phyloP scores from a whole-genome alignment of 495 filamentous ascomycete species.

The Trichoderma asperelloides region DNA sequence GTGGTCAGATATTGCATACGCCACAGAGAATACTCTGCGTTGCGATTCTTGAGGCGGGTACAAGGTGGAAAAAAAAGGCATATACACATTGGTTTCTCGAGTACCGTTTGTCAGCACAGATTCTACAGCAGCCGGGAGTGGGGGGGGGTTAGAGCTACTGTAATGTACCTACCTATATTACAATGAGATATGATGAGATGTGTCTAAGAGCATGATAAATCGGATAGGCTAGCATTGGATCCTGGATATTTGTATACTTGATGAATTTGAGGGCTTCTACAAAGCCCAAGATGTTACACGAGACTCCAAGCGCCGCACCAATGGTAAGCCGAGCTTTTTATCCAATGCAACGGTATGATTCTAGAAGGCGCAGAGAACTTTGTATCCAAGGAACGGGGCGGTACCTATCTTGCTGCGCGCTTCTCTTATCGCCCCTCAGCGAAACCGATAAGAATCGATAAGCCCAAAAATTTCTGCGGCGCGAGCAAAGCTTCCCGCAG shows the following conservation, averaged over 20 bases:
- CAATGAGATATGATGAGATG: too few relatives aligned
- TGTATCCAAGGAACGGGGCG: background rate
- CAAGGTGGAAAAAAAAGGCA: too few relatives aligned
- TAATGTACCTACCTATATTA: too few relatives aligned
- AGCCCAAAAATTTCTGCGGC: conserved; percentile 7
- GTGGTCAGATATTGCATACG: too few relatives aligned
- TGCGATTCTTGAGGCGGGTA: too few relatives aligned
- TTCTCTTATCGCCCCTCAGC: background rate
- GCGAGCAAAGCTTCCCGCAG: background rate
- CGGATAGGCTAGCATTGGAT: background rate
- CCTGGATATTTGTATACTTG: background rate
- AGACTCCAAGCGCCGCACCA: background rate
- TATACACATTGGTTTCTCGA: too few relatives aligned
- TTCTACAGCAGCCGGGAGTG: too few relatives aligned
- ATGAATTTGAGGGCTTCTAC: background rate
- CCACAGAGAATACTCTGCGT: too few relatives aligned
- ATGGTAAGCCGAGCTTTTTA: background rate
- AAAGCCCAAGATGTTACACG: background rate
- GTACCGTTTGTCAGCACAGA: too few relatives aligned
- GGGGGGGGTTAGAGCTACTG: too few relatives aligned
- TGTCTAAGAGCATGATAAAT: too few relatives aligned
- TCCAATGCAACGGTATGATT: background rate
- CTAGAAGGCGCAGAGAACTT: background rate
- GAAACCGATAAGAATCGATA: background rate
- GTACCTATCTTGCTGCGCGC: background rate